Evolutionary conservation across 345 rosid species (phyloP).

Genomic region (Populus simonii): DNA sequence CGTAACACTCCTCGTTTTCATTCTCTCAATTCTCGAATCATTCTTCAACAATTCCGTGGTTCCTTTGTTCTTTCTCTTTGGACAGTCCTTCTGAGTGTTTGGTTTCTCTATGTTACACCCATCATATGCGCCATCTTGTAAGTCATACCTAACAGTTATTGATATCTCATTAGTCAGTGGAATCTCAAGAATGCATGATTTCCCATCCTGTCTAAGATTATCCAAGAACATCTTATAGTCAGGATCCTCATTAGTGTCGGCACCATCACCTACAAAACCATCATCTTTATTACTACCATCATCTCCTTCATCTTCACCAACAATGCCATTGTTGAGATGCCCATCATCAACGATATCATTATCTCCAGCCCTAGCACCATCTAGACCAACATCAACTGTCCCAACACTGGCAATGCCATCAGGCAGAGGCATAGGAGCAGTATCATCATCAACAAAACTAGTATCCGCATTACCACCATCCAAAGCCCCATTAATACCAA

Average conservation of each 20-base stretch:
- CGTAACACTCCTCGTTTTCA: background rate
- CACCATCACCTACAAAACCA: background rate
- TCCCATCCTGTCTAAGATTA: slow-evolving; percentile 5
- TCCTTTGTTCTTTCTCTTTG: background rate
- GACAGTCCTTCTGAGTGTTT: background rate
- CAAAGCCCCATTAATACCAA: background rate
- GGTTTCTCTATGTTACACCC: background rate
- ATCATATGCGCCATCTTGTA: slow-evolving; percentile 1
- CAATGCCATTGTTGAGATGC: too few species aligned
- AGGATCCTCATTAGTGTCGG: slow-evolving; percentile 22
- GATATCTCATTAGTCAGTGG: slow-evolving; percentile 11
- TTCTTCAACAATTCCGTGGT: background rate
- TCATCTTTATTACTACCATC: background rate
- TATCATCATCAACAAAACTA: too few species aligned
- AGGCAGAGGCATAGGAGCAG: too few species aligned
- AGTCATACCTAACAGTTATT: background rate
- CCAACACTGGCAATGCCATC: too few species aligned
- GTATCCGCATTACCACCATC: background rate
- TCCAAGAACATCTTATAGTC: slow-evolving; percentile 37
- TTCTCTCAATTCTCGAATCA: background rate
- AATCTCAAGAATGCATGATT: slow-evolving; percentile 29
- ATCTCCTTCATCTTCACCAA: background rate
- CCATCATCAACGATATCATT: background rate
- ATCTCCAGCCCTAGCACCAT: background rate
- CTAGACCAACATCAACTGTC: background rate